These are phyloP conservation scores for Talaromyces marneffei DNA, from an alignment of 2,329 filamentous ascomycete species.

Conservation along the genomic window DNA sequence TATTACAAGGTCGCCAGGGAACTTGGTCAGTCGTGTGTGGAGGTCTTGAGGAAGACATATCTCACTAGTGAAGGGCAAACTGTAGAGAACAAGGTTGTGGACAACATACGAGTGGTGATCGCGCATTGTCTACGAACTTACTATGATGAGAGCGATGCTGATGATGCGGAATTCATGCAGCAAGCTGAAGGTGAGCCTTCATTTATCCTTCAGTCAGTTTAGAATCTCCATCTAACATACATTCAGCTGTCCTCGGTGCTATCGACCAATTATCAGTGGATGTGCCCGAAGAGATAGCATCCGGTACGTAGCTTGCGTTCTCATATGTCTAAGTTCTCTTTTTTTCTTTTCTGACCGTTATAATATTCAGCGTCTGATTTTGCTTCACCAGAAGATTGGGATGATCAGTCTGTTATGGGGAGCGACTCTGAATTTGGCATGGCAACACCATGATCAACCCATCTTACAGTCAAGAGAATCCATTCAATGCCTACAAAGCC, in stretches of 20 bases:
- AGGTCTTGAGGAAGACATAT: slow-evolving; percentile 30
- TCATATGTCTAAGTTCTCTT: slow-evolving; percentile 17
- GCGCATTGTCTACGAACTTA: slow-evolving; percentile 35
- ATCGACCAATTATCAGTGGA: slow-evolving; percentile 34
- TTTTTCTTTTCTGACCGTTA: not conserved
- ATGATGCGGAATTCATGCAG: slow-evolving; percentile 29
- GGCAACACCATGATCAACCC: slow-evolving; percentile 28
- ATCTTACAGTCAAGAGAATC: not conserved
- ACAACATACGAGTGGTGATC: slow-evolving; percentile 34
- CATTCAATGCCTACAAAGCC: not conserved
- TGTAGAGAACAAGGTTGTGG: slow-evolving; percentile 33
- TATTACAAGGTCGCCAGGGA: slow-evolving; percentile 28
- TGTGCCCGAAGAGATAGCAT: slow-evolving; percentile 34
- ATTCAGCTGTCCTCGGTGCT: slow-evolving; percentile 26
- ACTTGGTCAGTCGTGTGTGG: slow-evolving; percentile 28
- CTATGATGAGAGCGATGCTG: slow-evolving; percentile 30
- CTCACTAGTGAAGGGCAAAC: slow-evolving; percentile 21
- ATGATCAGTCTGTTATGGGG: slow-evolving; percentile 36
- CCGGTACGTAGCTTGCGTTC: slow-evolving; percentile 28
- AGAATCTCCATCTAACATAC: slow-evolving; percentile 13
- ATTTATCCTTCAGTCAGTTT: not conserved
- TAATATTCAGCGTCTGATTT: slow-evolving; percentile 33
- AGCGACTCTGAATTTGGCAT: slow-evolving; percentile 39
- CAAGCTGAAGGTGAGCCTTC: slow-evolving; percentile 31
- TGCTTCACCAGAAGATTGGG: slow-evolving; percentile 38